A percentile compares a stretch with the other conserved stretches of the same genome.
Conservation (phyloP, 2,329 filamentous ascomycete species). For the Cyclaneusma minus region DNA sequence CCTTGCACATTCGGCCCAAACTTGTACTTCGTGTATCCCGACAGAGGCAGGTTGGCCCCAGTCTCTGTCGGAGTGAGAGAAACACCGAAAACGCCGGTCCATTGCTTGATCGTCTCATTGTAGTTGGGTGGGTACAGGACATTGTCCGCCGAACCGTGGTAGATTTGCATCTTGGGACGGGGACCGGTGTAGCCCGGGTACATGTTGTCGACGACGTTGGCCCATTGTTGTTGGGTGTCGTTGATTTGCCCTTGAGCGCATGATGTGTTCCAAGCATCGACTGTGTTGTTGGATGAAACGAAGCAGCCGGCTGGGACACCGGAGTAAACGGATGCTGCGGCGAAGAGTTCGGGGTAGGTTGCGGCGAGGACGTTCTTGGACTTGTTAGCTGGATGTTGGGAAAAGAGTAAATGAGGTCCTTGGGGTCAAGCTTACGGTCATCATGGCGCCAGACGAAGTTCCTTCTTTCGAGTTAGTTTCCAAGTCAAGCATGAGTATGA, state of each 20-base stretch:
- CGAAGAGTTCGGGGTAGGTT: slow-evolving; percentile 31
- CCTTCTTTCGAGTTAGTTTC: no score
- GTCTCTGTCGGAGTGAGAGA: not conserved
- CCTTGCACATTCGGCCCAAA: not conserved
- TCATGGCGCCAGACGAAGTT: slow-evolving; percentile 31
- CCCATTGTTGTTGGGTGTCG: slow-evolving; percentile 27
- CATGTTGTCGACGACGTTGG: slow-evolving; percentile 24
- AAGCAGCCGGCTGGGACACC: slow-evolving; percentile 30
- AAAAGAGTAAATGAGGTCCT: no score
- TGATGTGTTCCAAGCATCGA: slow-evolving; percentile 32
- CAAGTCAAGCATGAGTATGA: no score
- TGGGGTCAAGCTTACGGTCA: no score
- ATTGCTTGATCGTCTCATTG: slow-evolving; percentile 26
- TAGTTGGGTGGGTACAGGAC: slow-evolving; percentile 22
- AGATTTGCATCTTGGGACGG: slow-evolving; percentile 22
- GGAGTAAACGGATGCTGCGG: slow-evolving; percentile 26
- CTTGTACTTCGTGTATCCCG: not conserved
- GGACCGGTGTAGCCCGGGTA: slow-evolving; percentile 19
- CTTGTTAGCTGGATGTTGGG: no score
- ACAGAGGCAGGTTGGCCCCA: not conserved
- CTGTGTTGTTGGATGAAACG: slow-evolving; percentile 22
- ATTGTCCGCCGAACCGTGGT: slow-evolving; percentile 19
- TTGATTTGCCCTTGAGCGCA: slow-evolving; percentile 21
- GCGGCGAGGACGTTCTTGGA: slow-evolving; percentile 31
- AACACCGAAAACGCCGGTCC: slow-evolving; percentile 26